Conservation (phyloP, 805 yeast genomes). For the Candida qinlingensis region DNA sequence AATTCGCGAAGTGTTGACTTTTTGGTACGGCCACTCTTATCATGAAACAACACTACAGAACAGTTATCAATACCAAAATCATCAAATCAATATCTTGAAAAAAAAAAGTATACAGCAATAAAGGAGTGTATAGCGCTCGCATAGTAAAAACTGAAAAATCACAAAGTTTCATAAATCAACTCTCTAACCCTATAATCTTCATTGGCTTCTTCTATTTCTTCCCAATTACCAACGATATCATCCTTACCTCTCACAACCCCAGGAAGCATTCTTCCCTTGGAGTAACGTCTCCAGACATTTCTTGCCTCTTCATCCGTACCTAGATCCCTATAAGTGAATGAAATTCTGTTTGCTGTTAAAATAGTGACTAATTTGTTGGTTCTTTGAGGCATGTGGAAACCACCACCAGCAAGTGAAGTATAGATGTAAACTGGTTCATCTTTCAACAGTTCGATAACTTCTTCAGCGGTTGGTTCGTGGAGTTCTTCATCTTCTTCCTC, state of each 20-base stretch:
- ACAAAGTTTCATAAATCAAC: constrained; percentile 59
- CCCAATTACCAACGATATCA: constrained; percentile 79
- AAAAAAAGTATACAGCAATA: no score
- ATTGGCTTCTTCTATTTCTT: constrained; percentile 80
- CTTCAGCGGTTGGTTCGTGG: constrained; percentile 26
- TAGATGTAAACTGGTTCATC: constrained; percentile 65
- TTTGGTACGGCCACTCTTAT: neutral
- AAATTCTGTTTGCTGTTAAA: constrained; percentile 65
- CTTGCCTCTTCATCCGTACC: constrained; percentile 88
- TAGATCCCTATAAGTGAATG: constrained; percentile 65
- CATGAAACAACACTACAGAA: neutral
- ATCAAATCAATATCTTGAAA: no score
- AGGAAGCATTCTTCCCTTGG: constrained; percentile 71
- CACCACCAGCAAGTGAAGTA: constrained; percentile 84
- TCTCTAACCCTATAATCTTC: constrained; percentile 67
- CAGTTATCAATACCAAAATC: neutral
- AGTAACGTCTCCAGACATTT: constrained; percentile 72
- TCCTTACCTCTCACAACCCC: constrained; percentile 82
- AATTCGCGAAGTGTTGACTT: neutral
- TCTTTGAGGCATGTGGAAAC: constrained; percentile 69
- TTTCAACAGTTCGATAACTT: constrained; percentile 23
- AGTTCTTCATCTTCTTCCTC: constrained; percentile 10
- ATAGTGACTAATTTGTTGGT: constrained; percentile 75
- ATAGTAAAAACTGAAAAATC: constrained; percentile 1
- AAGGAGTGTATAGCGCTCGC: no score